Evolutionary conservation across 1,284 basidiomycete genomes (phyloP).

Genomic region (Ustilago vetiveriae): DNA sequence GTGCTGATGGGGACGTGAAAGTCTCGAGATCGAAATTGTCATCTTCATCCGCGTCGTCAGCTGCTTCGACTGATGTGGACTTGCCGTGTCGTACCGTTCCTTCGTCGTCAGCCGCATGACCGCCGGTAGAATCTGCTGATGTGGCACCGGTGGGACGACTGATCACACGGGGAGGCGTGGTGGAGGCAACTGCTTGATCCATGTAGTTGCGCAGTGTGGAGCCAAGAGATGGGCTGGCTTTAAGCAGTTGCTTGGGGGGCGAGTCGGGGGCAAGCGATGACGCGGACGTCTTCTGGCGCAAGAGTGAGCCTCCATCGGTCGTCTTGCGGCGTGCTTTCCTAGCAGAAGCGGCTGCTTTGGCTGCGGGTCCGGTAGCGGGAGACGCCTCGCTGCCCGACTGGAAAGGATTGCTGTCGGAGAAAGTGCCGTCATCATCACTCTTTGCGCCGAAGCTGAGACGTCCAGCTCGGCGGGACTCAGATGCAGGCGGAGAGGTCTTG

Average conservation of each 20-base stretch:
- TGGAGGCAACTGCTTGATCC: slow-evolving; percentile 40
- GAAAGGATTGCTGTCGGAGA: slow-evolving; percentile 72
- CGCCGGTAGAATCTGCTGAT: slow-evolving; percentile 17
- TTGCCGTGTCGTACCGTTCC: not conserved
- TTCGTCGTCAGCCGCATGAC: slow-evolving; percentile 32
- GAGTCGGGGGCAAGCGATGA: slow-evolving; percentile 6
- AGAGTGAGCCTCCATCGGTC: slow-evolving; percentile 20
- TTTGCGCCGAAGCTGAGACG: slow-evolving; percentile 49
- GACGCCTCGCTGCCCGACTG: slow-evolving; percentile 70
- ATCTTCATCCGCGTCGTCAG: slow-evolving; percentile 20
- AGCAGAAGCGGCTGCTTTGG: slow-evolving; percentile 35
- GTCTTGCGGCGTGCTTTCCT: slow-evolving; percentile 36
- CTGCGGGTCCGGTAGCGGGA: slow-evolving; percentile 40
- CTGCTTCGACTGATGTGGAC: slow-evolving; percentile 2
- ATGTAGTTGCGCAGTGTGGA: slow-evolving; percentile 45
- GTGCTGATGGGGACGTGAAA: slow-evolving; percentile 27
- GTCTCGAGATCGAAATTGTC: slow-evolving; percentile 32
- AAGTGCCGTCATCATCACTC: slow-evolving; percentile 63
- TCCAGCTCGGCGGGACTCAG: slow-evolving; percentile 11
- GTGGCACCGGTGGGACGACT: slow-evolving; percentile 18
- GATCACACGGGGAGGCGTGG: slow-evolving; percentile 47
- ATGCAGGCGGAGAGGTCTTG: slow-evolving; percentile 7
- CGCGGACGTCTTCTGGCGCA: slow-evolving; percentile 31
- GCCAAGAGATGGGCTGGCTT: slow-evolving; percentile 6
- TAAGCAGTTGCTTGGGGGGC: slow-evolving; percentile 9